These are phyloP conservation scores for Aureobasidium sp. DNA, from an alignment of 2,329 filamentous ascomycete genomes.

Conservation along the genomic window DNA sequence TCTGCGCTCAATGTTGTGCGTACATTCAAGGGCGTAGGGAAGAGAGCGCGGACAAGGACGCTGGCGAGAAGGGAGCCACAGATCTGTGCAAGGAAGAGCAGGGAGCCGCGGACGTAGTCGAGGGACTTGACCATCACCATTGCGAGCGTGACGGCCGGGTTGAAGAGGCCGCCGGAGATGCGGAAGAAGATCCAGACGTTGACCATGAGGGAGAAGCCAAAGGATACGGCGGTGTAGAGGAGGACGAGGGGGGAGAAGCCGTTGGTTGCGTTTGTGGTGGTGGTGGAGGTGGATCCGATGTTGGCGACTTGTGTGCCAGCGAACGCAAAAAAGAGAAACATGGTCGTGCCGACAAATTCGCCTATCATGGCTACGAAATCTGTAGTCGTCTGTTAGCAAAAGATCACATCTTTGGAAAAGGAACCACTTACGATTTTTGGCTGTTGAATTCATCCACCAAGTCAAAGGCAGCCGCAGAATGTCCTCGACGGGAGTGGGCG, in stretches of 20 bases:
- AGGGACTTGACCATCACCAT: conserved; percentile 52
- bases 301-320: conserved; percentile 39
- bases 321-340: conserved; percentile 43
- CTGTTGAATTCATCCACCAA: conserved; percentile 13
- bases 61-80: conserved; percentile 51
- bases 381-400: not conserved
- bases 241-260: conserved; percentile 11
- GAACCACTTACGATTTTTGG: conserved; percentile 6
- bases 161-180: conserved; percentile 15
- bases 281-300: conserved; percentile 33
- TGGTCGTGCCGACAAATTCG: conserved; percentile 45
- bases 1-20: conserved; percentile 47
- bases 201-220: conserved; percentile 16
- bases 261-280: conserved; percentile 1
- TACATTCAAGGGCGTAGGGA: conserved; percentile 50
- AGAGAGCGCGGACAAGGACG: conserved; percentile 46
- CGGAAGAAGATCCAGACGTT: conserved; percentile 17
- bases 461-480: conserved; percentile 5
- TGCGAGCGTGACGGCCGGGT: conserved; percentile 42
- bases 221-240: conserved; percentile 13
- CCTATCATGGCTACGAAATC: conserved; percentile 24
- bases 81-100: conserved; percentile 50
- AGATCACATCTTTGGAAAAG: not conserved
- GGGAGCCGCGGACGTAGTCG: conserved; percentile 40
- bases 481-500: not conserved